A percentile compares a stretch with the other conserved stretches of the same genome.
These are phyloP conservation scores for Tremellales sp. DNA, from an alignment of 1,284 basidiomycete genomes.

Conservation along the genomic window DNA sequence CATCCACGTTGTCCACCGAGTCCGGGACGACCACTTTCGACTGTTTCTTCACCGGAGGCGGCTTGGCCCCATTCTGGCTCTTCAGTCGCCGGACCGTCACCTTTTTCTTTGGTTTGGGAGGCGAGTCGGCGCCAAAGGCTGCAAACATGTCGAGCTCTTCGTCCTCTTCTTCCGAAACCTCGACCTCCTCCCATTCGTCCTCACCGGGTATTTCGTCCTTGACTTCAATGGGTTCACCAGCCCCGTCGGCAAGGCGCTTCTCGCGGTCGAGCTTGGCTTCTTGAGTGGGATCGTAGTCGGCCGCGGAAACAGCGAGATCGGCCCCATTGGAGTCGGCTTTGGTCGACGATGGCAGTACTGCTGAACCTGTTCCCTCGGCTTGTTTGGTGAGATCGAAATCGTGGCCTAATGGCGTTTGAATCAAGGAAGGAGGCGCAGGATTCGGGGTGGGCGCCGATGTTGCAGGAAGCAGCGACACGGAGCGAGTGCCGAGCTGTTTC, in stretches of 20 bases:
- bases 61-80: conserved; percentile 53
- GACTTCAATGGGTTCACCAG: conserved; percentile 43
- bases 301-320: conserved; percentile 73
- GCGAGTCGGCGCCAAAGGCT: conserved; percentile 55
- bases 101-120: conserved; percentile 55
- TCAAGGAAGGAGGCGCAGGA: conserved; percentile 28
- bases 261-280: conserved; percentile 78
- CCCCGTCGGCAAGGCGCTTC: conserved; percentile 54
- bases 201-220: conserved; percentile 39
- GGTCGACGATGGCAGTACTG: conserved; percentile 13
- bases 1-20: conserved; percentile 58
- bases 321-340: conserved; percentile 47
- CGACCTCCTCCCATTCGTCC: conserved; percentile 55
- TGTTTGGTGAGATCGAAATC: conserved; percentile 41
- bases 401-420: conserved; percentile 35
- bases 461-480: conserved; percentile 14
- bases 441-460: conserved; percentile 27
- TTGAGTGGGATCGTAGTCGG: conserved; percentile 85
- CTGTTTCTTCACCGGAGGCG: conserved; percentile 62
- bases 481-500: conserved; percentile 29
- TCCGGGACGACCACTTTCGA: conserved; percentile 54
- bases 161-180: conserved; percentile 57
- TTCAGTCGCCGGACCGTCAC: conserved; percentile 53
- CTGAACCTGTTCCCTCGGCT: conserved; percentile 11
- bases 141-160: conserved; percentile 88